A percentile compares a stretch with the other conserved stretches of the same genome.
These are phyloP conservation scores for Sutorius eximius DNA, from an alignment of 1,284 basidiomycete species.

Conservation along the genomic window DNA sequence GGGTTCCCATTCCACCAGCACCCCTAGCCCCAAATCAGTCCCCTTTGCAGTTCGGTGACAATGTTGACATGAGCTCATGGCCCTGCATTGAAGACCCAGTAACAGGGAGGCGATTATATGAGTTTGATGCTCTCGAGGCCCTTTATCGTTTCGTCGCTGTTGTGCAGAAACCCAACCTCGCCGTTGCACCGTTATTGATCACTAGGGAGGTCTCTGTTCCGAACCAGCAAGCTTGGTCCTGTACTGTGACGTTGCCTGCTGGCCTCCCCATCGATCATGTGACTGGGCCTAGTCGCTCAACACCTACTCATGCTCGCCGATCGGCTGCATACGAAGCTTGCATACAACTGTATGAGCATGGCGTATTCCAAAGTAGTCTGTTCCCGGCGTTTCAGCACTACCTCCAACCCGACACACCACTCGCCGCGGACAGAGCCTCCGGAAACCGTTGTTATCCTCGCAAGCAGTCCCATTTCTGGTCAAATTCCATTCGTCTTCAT, in stretches of 20 bases:
- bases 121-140: slow-evolving; percentile 52
- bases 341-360: slow-evolving; percentile 46
- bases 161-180: slow-evolving; percentile 12
- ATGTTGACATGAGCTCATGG: slow-evolving; percentile 39
- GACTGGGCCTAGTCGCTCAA: slow-evolving; percentile 45
- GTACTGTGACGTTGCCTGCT: slow-evolving; percentile 49
- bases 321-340: slow-evolving; percentile 59
- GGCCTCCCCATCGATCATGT: slow-evolving; percentile 42
- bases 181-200: slow-evolving; percentile 44
- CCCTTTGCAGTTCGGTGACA: slow-evolving; percentile 48
- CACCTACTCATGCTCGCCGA: slow-evolving; percentile 54
- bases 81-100: slow-evolving; percentile 48
- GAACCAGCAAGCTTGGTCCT: slow-evolving; percentile 38
- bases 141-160: slow-evolving; percentile 50
- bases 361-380: slow-evolving; percentile 53
- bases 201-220: slow-evolving; percentile 13
- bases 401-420: slow-evolving; percentile 2
- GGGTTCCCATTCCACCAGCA: slow-evolving; percentile 47
- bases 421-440: slow-evolving; percentile 31
- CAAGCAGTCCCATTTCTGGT: slow-evolving; percentile 66
- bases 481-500: slow-evolving; percentile 37
- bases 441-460: slow-evolving; percentile 56
- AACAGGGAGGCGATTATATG: slow-evolving; percentile 55
- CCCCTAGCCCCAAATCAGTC: slow-evolving; percentile 42
- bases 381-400: slow-evolving; percentile 39